Evolutionary conservation across 2,329 filamentous ascomycete genomes (phyloP).

Genomic region (Incumbomyces delicatus): DNA sequence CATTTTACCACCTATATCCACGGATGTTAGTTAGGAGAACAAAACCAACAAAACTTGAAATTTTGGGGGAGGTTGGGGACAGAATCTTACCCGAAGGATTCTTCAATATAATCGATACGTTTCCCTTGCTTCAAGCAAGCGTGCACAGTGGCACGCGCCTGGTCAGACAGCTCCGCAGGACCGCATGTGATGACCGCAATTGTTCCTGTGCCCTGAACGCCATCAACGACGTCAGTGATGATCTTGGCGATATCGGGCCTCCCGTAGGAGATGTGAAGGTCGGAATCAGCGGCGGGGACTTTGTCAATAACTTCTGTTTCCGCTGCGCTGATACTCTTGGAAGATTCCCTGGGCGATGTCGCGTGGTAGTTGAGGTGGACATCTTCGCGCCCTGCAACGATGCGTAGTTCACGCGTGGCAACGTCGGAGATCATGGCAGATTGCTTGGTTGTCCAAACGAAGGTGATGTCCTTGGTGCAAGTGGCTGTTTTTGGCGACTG

Average conservation of each 20-base stretch:
- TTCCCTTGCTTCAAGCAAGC: slow-evolving; percentile 27
- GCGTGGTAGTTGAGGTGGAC: slow-evolving; percentile 26
- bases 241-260: slow-evolving; percentile 30
- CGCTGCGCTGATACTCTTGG: slow-evolving; percentile 24
- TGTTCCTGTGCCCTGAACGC: slow-evolving; percentile 21
- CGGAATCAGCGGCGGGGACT: slow-evolving; percentile 1
- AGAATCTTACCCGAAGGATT: slow-evolving; percentile 33
- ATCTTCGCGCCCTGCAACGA: slow-evolving; percentile 22
- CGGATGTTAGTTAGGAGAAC: too few species aligned
- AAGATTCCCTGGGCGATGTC: slow-evolving; percentile 21
- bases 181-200: slow-evolving; percentile 37
- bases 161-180: slow-evolving; percentile 36
- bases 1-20: neutral
- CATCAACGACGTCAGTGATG: slow-evolving; percentile 27
- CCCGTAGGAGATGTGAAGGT: slow-evolving; percentile 24
- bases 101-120: slow-evolving; percentile 37
- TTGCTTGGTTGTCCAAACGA: slow-evolving; percentile 29
- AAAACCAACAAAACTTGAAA: too few species aligned
- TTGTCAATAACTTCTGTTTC: slow-evolving; percentile 8
- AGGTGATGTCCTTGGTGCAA: slow-evolving; percentile 23
- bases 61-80: neutral
- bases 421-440: slow-evolving; percentile 23
- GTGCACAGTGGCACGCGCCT: slow-evolving; percentile 33
- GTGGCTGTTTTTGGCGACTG: slow-evolving; percentile 8
- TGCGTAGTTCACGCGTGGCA: slow-evolving; percentile 21